phyloP scores from a whole-genome alignment of 1,284 basidiomycete genomes.

The Tilletiaria anomala region DNA sequence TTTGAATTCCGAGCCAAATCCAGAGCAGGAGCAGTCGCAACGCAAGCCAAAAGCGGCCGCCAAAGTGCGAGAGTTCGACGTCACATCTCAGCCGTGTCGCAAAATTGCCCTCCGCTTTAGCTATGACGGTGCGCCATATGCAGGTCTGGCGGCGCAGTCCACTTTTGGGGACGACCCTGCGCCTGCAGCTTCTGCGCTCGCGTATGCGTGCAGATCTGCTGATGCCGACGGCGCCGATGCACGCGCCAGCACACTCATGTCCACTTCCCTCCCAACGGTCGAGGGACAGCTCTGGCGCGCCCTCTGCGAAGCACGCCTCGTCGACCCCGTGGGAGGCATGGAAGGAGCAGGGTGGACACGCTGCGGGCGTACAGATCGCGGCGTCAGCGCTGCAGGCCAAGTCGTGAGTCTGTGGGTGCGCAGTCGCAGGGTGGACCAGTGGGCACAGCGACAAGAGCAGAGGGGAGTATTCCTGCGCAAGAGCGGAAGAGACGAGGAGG shows the following conservation, averaged over 20 bases:
- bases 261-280: too few relatives aligned
- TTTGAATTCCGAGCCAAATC: background rate
- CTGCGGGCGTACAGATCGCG: slow-evolving; percentile 86
- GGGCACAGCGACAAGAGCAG: too few relatives aligned
- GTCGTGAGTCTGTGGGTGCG: slow-evolving; percentile 69
- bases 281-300: slow-evolving; percentile 42
- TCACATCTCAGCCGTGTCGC: slow-evolving; percentile 54
- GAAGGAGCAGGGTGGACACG: slow-evolving; percentile 65
- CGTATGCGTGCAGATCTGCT: too few relatives aligned
- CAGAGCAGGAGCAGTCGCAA: background rate
- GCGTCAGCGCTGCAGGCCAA: slow-evolving; percentile 86
- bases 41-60: slow-evolving; percentile 10
- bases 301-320: slow-evolving; percentile 26
- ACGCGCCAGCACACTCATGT: too few relatives aligned
- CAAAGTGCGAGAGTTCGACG: slow-evolving; percentile 46
- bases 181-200: too few relatives aligned
- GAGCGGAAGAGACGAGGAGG: background rate
- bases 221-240: too few relatives aligned
- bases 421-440: slow-evolving; percentile 19
- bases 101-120: slow-evolving; percentile 86
- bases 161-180: too few relatives aligned
- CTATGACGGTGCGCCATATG: slow-evolving; percentile 83
- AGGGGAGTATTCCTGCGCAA: too few relatives aligned
- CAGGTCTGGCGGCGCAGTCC: slow-evolving; percentile 63
- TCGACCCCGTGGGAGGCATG: slow-evolving; percentile 24